These are phyloP conservation scores for Coemansia sp. DNA, from an alignment of 192 early-diverging fungal species.

Conservation along the genomic window DNA sequence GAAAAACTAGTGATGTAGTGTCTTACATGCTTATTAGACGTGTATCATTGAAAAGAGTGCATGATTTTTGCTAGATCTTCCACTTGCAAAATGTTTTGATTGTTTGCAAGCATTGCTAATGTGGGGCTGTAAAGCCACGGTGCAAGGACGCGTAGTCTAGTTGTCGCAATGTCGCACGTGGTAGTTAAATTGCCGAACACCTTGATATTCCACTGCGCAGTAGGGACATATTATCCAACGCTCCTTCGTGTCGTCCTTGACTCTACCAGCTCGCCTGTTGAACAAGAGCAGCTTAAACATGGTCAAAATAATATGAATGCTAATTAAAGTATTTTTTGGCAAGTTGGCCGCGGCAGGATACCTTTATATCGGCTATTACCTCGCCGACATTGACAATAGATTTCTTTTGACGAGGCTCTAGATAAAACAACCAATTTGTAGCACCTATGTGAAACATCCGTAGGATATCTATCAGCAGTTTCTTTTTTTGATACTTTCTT, in stretches of 20 bases:
- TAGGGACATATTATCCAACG: constrained; percentile 1
- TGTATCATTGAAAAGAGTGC: no score
- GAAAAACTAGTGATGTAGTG: no score
- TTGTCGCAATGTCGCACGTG: neutral
- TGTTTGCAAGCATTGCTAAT: no score
- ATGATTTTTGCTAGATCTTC: no score
- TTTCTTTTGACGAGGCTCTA: neutral
- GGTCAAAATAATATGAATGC: neutral
- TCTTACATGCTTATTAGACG: no score
- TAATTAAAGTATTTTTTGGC: neutral
- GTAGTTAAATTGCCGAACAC: neutral
- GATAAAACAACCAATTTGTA: neutral
- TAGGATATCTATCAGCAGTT: neutral
- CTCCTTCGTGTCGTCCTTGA: neutral
- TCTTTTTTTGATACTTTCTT: neutral
- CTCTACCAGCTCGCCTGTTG: neutral
- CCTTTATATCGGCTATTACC: no score
- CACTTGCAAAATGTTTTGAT: no score
- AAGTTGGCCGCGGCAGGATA: neutral
- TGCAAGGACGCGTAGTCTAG: neutral
- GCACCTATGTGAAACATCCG: neutral
- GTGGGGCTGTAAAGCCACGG: no score
- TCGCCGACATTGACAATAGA: neutral
- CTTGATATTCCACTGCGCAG: neutral
- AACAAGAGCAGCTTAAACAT: neutral